A percentile compares a stretch with the other conserved stretches of the same genome.
Evolutionary conservation across 805 yeast species (phyloP).

Genomic region (Suhomyces tanzawaensis): DNA sequence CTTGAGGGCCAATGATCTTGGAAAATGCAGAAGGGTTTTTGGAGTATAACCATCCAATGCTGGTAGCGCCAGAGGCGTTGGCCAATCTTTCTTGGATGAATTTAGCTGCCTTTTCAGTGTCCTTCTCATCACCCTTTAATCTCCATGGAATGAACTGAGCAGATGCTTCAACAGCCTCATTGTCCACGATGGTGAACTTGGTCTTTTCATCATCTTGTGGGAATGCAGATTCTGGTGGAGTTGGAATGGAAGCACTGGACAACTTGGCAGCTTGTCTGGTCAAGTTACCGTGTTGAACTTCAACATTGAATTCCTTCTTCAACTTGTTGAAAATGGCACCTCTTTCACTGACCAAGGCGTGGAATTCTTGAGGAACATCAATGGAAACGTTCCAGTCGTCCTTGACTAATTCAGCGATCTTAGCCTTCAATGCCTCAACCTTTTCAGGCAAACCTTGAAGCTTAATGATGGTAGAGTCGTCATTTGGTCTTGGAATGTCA

Average conservation of each 20-base stretch:
- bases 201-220: slow-evolving; percentile 38
- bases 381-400: slow-evolving; percentile 56
- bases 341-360: slow-evolving; percentile 61
- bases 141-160: slow-evolving; percentile 59
- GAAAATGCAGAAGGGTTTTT: slow-evolving; percentile 52
- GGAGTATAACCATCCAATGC: slow-evolving; percentile 63
- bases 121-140: slow-evolving; percentile 52
- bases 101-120: slow-evolving; percentile 51
- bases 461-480: slow-evolving; percentile 49
- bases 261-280: slow-evolving; percentile 50
- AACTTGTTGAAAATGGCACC: slow-evolving; percentile 61
- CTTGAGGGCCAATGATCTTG: slow-evolving; percentile 74
- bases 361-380: slow-evolving; percentile 56
- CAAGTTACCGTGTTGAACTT: slow-evolving; percentile 56
- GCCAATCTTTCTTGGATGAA: slow-evolving; percentile 50
- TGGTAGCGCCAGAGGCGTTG: slow-evolving; percentile 43
- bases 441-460: slow-evolving; percentile 67
- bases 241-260: slow-evolving; percentile 40
- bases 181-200: slow-evolving; percentile 48
- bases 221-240: slow-evolving; percentile 47
- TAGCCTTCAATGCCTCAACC: slow-evolving; percentile 59
- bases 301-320: slow-evolving; percentile 51
- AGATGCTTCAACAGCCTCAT: slow-evolving; percentile 22
- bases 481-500: slow-evolving; percentile 62
- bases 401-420: slow-evolving; percentile 57